phyloP scores from a whole-genome alignment of 1,284 basidiomycete species.

The Rhizoctonia solani region DNA sequence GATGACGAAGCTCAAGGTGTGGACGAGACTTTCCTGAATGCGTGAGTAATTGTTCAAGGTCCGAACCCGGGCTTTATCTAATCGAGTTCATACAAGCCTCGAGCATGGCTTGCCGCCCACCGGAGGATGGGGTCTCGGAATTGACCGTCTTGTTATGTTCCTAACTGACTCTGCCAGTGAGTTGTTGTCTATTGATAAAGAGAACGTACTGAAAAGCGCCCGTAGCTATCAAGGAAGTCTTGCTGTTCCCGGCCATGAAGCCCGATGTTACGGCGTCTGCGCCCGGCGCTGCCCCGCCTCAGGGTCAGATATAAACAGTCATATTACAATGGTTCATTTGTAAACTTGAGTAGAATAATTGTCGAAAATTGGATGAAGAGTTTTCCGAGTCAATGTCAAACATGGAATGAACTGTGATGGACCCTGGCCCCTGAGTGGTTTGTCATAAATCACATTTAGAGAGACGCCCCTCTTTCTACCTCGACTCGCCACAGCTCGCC shows the following conservation, averaged over 20 bases:
- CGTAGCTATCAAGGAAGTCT: slow-evolving; percentile 86
- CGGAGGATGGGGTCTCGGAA: slow-evolving; percentile 94
- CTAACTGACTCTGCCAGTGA: slow-evolving; percentile 86
- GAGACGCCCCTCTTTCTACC: background rate
- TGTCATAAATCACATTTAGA: slow-evolving; percentile 6
- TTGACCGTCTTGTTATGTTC: slow-evolving; percentile 96
- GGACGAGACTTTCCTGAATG: slow-evolving; percentile 92
- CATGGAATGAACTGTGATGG: background rate
- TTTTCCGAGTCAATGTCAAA: background rate
- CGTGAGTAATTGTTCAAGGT: slow-evolving; percentile 56
- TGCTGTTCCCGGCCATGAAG: slow-evolving; percentile 91
- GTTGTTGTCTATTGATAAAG: slow-evolving; percentile 43
- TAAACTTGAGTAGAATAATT: background rate
- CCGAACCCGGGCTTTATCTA: background rate
- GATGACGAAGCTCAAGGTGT: slow-evolving; percentile 98
- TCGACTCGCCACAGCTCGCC: slow-evolving; percentile 2
- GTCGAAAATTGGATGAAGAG: background rate
- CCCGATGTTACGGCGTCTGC: slow-evolving; percentile 48
- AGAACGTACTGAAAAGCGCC: slow-evolving; percentile 41
- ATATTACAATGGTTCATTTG: too few species aligned
- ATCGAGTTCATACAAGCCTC: slow-evolving; percentile 57
- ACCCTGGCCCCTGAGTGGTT: slow-evolving; percentile 22
- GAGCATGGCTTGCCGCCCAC: slow-evolving; percentile 98
- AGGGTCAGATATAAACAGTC: slow-evolving; percentile 4
- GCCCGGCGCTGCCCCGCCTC: slow-evolving; percentile 7